These are phyloP conservation scores for Talaromyces sp. DNA, from an alignment of 2,329 filamentous ascomycete species.

Conservation along the genomic window DNA sequence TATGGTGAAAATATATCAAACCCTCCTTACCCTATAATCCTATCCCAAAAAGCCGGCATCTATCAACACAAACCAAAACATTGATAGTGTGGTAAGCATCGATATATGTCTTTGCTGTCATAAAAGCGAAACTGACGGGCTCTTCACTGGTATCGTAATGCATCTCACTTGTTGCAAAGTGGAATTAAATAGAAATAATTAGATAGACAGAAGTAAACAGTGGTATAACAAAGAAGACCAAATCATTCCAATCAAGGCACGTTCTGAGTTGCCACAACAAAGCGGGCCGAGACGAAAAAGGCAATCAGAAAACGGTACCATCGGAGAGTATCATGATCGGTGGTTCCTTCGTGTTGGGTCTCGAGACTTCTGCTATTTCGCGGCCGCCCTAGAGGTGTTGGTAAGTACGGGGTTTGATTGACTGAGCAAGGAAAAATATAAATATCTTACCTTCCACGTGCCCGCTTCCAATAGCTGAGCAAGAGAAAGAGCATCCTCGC, in stretches of 20 bases:
- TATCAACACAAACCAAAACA: background rate
- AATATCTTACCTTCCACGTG: conserved; percentile 80
- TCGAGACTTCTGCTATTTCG: conserved; percentile 90
- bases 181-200: background rate
- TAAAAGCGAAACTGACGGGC: background rate
- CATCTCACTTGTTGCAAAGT: background rate
- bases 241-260: background rate
- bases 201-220: background rate
- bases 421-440: background rate
- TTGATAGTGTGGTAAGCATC: background rate
- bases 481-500: conserved; percentile 65
- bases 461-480: conserved; percentile 92
- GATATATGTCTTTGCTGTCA: background rate
- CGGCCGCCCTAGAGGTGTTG: conserved; percentile 67
- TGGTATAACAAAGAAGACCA: background rate
- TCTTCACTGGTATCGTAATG: background rate
- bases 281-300: background rate
- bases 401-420: conserved; percentile 18
- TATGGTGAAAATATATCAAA: background rate
- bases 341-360: conserved; percentile 93
- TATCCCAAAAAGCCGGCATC: background rate
- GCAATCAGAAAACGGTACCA: conserved; percentile 79
- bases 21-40: background rate
- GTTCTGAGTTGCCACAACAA: background rate
- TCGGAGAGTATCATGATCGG: conserved; percentile 96